Evolutionary conservation across 768 basidiomycete species (phyloP).

Genomic region (Antrodiella citrinella): DNA sequence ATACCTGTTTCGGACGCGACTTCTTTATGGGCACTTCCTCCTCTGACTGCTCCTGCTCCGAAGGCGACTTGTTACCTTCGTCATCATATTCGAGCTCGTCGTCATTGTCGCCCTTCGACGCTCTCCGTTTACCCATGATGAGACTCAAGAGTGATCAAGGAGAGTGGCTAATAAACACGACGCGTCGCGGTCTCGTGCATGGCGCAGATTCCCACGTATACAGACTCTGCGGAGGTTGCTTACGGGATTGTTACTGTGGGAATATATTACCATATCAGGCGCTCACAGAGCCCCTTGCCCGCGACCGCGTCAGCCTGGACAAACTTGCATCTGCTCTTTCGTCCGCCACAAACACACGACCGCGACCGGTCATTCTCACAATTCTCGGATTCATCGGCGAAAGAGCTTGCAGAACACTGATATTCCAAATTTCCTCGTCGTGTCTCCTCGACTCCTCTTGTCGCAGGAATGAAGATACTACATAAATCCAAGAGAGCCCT

Average conservation of each 20-base stretch:
- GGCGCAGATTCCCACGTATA: not conserved
- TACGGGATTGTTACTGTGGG: no score
- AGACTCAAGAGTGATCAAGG: not conserved
- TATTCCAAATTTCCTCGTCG: not conserved
- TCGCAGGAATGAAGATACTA: slow-evolving; percentile 81
- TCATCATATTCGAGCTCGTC: not conserved
- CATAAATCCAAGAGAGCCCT: slow-evolving; percentile 78
- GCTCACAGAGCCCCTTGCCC: not conserved
- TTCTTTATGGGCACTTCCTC: slow-evolving; percentile 8
- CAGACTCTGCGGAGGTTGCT: no score
- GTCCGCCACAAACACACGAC: not conserved
- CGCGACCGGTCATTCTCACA: not conserved
- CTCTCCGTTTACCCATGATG: not conserved
- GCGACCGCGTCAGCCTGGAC: not conserved
- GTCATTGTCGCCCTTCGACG: not conserved
- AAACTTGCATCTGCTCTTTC: not conserved
- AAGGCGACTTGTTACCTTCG: not conserved
- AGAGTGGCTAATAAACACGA: not conserved
- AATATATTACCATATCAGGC: no score
- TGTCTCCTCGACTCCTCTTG: slow-evolving; percentile 16
- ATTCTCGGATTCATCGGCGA: not conserved
- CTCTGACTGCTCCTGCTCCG: not conserved
- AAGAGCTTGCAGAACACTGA: no score
- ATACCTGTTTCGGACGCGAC: slow-evolving; percentile 2
- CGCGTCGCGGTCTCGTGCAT: not conserved